Evolutionary conservation across 345 rosid genomes (phyloP), one percentile per base, ranked within the genome.

Genomic region (Syzygium aromaticum): DNA sequence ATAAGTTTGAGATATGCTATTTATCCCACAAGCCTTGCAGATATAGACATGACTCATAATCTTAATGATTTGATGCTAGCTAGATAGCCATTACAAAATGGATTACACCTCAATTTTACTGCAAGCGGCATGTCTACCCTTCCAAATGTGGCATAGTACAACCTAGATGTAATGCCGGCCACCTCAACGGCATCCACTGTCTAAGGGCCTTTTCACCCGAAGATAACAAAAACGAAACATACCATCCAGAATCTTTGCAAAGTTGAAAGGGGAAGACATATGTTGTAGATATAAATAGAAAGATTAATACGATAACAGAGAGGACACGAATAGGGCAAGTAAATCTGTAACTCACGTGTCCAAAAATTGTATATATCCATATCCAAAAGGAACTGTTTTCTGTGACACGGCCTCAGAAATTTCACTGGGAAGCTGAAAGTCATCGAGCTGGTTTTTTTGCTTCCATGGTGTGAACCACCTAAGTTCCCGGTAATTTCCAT

Each of bases 401-500:
- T 98, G 99, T 6, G 92, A 90, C 87, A 95, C 88, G n/a, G 97
- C 95, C 90, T 94, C 93, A 9, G 97, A 92, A 53, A 96, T 90
- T 77, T 95, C 97, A 86, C 10, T 6, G 4, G 99, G 98, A 52
- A 96, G 96, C 87, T 91, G 96, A 91, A 98, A 95, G 40, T 96
- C 98, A 40, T 89, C 94, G 22, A 98, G 95, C 67, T 93, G 93
- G 63, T 94, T 91, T 77, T 91, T 93, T 87, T 92, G 96, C 88
- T 95, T 94, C 99, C 99, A 98, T 51, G 96, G 90, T 1, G 97
- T 96, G 89, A 98, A 98, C 98, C 98, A 98, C 13, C 99, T 88
- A 2, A 93, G 95, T 90, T 98, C 99, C 87, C 99, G 92, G 88
- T 93, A 96, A 91, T 94, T 95, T 21, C 98, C 98, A 90, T 95